Conservation (phyloP, 139 green algal genomes). For the Ettlia oleoabundans region DNA sequence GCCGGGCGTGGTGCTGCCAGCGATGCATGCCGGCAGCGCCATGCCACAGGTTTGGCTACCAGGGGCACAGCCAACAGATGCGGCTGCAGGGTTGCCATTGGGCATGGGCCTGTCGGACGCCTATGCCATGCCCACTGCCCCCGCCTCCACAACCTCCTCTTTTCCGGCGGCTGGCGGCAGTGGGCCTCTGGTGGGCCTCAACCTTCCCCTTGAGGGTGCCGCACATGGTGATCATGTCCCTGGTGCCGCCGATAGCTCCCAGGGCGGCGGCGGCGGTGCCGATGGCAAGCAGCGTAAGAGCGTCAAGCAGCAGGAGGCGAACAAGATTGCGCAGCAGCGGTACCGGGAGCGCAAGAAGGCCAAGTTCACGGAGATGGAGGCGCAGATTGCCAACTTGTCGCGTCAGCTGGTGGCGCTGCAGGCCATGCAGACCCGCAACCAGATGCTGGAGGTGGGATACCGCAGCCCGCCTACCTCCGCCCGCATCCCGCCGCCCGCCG, state of each 20-base stretch:
- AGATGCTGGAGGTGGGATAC: slow-evolving; percentile 53
- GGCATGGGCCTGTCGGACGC: too few species aligned
- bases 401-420: slow-evolving; percentile 36
- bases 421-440: slow-evolving; percentile 38
- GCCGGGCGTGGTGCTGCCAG: too few species aligned
- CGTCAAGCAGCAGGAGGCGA: slow-evolving; percentile 47
- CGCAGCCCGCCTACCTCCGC: too few species aligned
- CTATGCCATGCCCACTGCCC: too few species aligned
- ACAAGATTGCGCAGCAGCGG: slow-evolving; percentile 55
- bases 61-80: too few species aligned
- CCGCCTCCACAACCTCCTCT: neutral
- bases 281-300: slow-evolving; percentile 27
- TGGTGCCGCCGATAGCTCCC: neutral
- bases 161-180: neutral
- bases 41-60: too few species aligned
- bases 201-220: neutral
- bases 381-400: slow-evolving; percentile 25
- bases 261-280: neutral
- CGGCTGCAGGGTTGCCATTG: too few species aligned
- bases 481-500: too few species aligned
- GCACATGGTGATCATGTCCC: too few species aligned
- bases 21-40: too few species aligned
- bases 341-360: slow-evolving; percentile 59
- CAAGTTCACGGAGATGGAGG: slow-evolving; percentile 50
- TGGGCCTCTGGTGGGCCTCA: neutral